A percentile compares a stretch with the other conserved stretches of the same genome.
phyloP scores from a whole-genome alignment of 371 early-diverging fungal species.

The Apophysomyces elegans region DNA sequence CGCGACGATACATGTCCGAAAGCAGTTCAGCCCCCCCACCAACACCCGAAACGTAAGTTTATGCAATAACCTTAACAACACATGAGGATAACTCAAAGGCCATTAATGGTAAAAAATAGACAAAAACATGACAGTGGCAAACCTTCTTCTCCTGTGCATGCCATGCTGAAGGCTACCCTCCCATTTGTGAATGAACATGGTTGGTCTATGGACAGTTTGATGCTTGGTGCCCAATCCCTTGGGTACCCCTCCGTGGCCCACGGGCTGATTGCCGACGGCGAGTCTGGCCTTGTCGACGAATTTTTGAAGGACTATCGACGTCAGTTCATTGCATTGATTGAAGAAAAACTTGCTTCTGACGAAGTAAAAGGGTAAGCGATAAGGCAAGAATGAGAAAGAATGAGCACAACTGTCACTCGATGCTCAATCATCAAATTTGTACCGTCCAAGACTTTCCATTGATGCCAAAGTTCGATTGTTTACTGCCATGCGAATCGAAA shows the following conservation, averaged over 20 bases:
- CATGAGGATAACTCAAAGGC: too few relatives aligned
- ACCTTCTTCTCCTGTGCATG: slow-evolving; percentile 18
- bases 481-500: slow-evolving; percentile 69
- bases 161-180: slow-evolving; percentile 69
- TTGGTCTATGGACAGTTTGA: slow-evolving; percentile 74
- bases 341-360: slow-evolving; percentile 36
- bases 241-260: slow-evolving; percentile 79
- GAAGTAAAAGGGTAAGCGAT: slow-evolving; percentile 53
- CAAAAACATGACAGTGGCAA: not conserved
- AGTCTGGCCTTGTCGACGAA: slow-evolving; percentile 75
- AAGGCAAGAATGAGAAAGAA: not conserved
- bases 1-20: too few relatives aligned
- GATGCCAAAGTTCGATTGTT: slow-evolving; percentile 68
- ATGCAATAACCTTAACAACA: too few relatives aligned
- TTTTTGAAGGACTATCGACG: slow-evolving; percentile 70
- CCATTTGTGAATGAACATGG: slow-evolving; percentile 71
- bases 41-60: too few relatives aligned
- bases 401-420: not conserved
- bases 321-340: slow-evolving; percentile 59
- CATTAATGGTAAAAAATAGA: too few relatives aligned
- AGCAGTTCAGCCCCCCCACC: too few relatives aligned
- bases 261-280: slow-evolving; percentile 73
- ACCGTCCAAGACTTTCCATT: slow-evolving; percentile 34
- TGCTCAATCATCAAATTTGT: slow-evolving; percentile 1
- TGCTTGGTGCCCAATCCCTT: slow-evolving; percentile 66